Conservation (phyloP, 306 rosid genomes). For the Ziziphus jujuba region DNA sequence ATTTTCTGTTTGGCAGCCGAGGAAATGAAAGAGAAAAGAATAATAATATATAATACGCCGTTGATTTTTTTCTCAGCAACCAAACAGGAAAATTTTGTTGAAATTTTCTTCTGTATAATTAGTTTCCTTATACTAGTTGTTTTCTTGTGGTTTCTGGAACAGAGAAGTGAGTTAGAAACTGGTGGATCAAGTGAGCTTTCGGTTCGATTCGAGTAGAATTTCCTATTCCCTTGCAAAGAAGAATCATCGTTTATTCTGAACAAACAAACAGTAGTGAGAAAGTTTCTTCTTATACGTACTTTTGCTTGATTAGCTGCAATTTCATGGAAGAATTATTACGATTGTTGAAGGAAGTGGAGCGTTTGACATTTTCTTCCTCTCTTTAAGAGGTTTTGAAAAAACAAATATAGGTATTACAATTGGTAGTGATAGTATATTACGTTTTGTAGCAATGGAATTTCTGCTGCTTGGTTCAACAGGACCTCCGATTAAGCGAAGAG, state of each 20-base stretch:
- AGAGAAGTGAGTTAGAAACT: slow-evolving; percentile 5
- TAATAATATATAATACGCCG: too few species aligned
- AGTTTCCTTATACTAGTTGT: not conserved
- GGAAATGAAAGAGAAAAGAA: slow-evolving; percentile 20
- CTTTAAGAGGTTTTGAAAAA: slow-evolving; percentile 21
- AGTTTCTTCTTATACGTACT: not conserved
- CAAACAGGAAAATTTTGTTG: too few species aligned
- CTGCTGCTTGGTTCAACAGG: slow-evolving; percentile 53
- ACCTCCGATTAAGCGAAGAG: slow-evolving; percentile 73
- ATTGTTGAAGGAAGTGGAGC: slow-evolving; percentile 21
- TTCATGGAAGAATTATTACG: slow-evolving; percentile 26
- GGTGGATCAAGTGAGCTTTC: not conserved
- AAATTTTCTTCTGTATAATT: not conserved
- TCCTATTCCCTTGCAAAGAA: not conserved
- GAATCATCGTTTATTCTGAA: not conserved
- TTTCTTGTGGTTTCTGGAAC: slow-evolving; percentile 13
- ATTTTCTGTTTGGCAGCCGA: slow-evolving; percentile 32
- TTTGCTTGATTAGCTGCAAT: slow-evolving; percentile 12
- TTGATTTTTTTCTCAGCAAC: slow-evolving; percentile 7
- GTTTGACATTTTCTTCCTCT: slow-evolving; percentile 20
- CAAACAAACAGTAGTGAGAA: not conserved
- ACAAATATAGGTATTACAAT: not conserved
- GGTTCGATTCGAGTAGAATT: not conserved
- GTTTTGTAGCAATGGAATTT: slow-evolving; percentile 48
- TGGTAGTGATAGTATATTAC: not conserved